phyloP scores from a whole-genome alignment of 495 filamentous ascomycete genomes.

The Jackrogersella minutella region DNA sequence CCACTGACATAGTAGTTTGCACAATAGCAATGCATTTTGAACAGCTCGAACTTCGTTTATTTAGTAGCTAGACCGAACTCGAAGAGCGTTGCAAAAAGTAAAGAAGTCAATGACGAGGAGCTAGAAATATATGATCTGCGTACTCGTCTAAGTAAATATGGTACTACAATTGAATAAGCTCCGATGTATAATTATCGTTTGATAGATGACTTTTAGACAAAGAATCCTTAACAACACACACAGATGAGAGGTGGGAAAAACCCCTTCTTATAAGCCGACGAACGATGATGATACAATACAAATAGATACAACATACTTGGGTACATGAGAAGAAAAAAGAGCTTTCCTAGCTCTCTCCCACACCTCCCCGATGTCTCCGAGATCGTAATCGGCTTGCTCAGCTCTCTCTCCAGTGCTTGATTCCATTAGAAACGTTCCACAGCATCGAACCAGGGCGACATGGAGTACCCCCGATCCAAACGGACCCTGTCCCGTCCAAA shows the following conservation, averaged over 20 bases:
- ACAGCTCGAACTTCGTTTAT: background rate
- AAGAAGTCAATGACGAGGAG: background rate
- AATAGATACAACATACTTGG: background rate
- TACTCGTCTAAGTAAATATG: background rate
- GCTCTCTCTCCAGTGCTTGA: background rate
- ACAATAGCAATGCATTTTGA: slow-evolving; percentile 58
- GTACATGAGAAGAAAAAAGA: background rate
- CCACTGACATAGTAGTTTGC: slow-evolving; percentile 61
- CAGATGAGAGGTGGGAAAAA: background rate
- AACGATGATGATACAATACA: slow-evolving; percentile 1
- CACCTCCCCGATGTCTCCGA: background rate
- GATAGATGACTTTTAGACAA: background rate
- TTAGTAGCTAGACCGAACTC: background rate
- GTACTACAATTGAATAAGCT: background rate
- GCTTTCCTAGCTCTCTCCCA: background rate
- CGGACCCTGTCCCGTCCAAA: slow-evolving; percentile 36
- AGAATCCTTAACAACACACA: background rate
- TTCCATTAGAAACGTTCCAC: slow-evolving; percentile 27
- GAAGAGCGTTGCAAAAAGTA: background rate
- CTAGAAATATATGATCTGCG: background rate
- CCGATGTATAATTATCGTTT: background rate
- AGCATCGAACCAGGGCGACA: slow-evolving; percentile 22
- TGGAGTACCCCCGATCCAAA: slow-evolving; percentile 30
- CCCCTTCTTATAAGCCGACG: slow-evolving; percentile 12
- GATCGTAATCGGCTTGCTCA: slow-evolving; percentile 16